phyloP scores from a whole-genome alignment of 2,329 filamentous ascomycete species.

The Macrophomina tecta region DNA sequence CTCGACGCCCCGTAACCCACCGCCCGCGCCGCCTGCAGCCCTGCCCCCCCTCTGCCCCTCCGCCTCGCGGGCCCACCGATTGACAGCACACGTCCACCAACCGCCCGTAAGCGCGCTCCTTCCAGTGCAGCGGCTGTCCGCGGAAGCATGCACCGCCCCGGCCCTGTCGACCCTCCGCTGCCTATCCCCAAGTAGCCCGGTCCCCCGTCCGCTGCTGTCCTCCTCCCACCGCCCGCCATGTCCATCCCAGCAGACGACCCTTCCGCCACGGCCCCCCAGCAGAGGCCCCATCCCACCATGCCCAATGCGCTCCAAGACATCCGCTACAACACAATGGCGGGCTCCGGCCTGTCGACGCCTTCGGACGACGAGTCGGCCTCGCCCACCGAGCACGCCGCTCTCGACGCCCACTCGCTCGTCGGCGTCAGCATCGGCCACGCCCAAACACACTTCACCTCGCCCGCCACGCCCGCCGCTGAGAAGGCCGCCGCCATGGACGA shows the following conservation, averaged over 20 bases:
- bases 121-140: background rate
- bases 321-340: slow-evolving; percentile 48
- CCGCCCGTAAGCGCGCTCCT: slow-evolving; percentile 13
- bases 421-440: slow-evolving; percentile 65
- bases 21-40: background rate
- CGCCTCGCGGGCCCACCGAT: background rate
- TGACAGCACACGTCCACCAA: slow-evolving; percentile 2
- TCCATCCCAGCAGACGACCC: background rate
- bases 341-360: slow-evolving; percentile 48
- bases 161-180: background rate
- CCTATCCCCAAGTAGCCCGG: slow-evolving; percentile 7
- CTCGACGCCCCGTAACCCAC: background rate
- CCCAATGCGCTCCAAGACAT: slow-evolving; percentile 49
- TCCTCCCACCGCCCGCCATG: background rate
- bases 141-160: slow-evolving; percentile 19
- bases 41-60: background rate
- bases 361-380: slow-evolving; percentile 50
- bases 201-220: background rate
- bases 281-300: background rate
- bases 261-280: background rate
- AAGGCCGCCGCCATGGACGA: slow-evolving; percentile 63
- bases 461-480: slow-evolving; percentile 63
- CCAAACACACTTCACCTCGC: slow-evolving; percentile 63
- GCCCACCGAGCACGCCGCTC: slow-evolving; percentile 39
- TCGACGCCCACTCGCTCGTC: slow-evolving; percentile 55